Percentiles rank a stretch among this genome's conserved stretches.
phyloP scores from a whole-genome alignment of 2,329 filamentous ascomycete species.

The Aspergillus oerlinghausenensis region DNA sequence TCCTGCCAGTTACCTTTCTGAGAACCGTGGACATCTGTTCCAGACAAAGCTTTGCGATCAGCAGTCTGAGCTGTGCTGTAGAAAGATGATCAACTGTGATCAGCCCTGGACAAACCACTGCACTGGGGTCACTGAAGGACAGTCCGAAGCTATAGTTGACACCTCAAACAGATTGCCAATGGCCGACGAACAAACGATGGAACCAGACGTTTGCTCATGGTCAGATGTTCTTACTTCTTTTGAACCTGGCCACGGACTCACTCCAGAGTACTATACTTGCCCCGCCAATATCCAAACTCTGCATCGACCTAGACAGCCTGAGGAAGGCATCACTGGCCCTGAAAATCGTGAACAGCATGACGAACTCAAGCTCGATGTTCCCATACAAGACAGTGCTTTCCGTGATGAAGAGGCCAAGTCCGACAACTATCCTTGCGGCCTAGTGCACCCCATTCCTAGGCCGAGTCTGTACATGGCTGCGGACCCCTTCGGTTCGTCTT shows the following conservation, averaged over 20 bases:
- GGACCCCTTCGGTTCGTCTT: constrained; percentile 9
- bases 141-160: neutral
- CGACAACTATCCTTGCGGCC: neutral
- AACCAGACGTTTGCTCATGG: constrained; percentile 6
- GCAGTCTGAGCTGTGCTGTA: neutral
- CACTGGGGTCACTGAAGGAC: neutral
- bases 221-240: constrained; percentile 2
- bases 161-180: constrained; percentile 5
- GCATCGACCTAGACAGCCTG: neutral
- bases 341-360: neutral
- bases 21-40: neutral
- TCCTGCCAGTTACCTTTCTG: neutral
- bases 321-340: neutral
- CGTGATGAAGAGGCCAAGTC: neutral
- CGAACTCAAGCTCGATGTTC: neutral
- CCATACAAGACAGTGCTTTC: neutral
- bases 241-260: neutral
- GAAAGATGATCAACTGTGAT: neutral
- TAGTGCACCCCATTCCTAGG: constrained; percentile 12
- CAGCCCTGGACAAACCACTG: constrained; percentile 3
- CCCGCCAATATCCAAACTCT: neutral
- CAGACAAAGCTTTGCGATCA: constrained; percentile 1
- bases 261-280: neutral
- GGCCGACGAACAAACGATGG: neutral
- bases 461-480: constrained; percentile 1